These are phyloP conservation scores for Chaetomium sp. DNA, from an alignment of 2,329 filamentous ascomycete genomes.

Conservation along the genomic window DNA sequence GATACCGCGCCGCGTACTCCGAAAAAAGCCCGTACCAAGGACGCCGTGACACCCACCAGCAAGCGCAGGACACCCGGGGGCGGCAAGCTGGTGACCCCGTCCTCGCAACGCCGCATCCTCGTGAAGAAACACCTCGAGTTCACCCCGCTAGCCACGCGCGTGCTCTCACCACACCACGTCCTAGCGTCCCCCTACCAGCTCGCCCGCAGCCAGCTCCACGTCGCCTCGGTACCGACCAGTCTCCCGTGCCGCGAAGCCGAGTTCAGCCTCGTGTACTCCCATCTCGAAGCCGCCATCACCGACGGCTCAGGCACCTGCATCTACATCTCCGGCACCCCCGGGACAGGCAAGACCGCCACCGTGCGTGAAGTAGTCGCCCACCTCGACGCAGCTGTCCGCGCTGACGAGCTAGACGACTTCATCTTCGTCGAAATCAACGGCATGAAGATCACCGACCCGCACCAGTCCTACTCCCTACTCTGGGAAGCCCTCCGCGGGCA, in stretches of 20 bases:
- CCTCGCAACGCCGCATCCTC: conserved; percentile 47
- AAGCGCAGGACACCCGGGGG: conserved; percentile 44
- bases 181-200: conserved; percentile 85
- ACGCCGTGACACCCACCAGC: conserved; percentile 46
- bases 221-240: conserved; percentile 83
- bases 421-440: conserved; percentile 99
- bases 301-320: conserved; percentile 94
- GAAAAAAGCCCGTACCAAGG: conserved; percentile 27
- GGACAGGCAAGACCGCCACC: conserved; percentile 95
- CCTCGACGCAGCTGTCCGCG: conserved; percentile 77
- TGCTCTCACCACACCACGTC: conserved; percentile 67
- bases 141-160: conserved; percentile 84
- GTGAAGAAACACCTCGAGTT: conserved; percentile 90
- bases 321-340: conserved; percentile 97
- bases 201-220: conserved; percentile 81
- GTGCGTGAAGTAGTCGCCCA: conserved; percentile 90
- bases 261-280: conserved; percentile 85
- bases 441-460: conserved; percentile 98
- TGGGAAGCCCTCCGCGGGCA: conserved; percentile 96
- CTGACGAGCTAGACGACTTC: conserved; percentile 94
- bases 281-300: conserved; percentile 88
- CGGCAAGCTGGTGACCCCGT: conserved; percentile 36
- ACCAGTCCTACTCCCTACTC: conserved; percentile 88
- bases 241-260: conserved; percentile 89
- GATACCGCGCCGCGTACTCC: conserved; percentile 32